phyloP scores from a whole-genome alignment of 106 monocot species.

The Apostasia ramifera region DNA sequence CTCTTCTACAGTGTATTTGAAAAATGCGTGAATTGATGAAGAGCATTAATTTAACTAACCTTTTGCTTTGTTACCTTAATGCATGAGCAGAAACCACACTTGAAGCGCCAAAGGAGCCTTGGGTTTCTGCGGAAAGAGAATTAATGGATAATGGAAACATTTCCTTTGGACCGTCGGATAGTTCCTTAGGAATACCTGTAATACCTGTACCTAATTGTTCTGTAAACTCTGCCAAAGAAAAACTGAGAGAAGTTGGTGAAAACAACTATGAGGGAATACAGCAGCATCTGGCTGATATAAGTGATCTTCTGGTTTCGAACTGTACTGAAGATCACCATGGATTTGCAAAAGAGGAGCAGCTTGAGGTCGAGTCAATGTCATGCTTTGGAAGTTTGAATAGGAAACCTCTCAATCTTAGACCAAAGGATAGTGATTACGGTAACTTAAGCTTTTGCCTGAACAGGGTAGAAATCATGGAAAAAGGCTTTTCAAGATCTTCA shows the following conservation, averaged over 20 bases:
- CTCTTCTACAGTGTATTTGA: conserved; percentile 1
- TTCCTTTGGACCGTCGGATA: conserved; percentile 3
- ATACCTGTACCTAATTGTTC: conserved; percentile 4
- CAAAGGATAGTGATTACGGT: conserved; percentile 5
- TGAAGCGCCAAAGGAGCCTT: background rate
- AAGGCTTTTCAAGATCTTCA: conserved; percentile 12
- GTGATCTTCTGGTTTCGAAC: conserved; percentile 10
- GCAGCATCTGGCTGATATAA: background rate
- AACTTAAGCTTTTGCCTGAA: conserved; percentile 5
- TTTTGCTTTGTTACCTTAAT: background rate
- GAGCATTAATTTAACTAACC: conserved; percentile 3
- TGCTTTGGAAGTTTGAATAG: background rate
- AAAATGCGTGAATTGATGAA: conserved; percentile 3
- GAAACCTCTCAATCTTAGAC: conserved; percentile 9
- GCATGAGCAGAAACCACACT: conserved; percentile 1
- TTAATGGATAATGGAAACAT: background rate
- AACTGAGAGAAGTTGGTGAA: conserved; percentile 4
- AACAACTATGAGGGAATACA: background rate
- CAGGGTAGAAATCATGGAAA: conserved; percentile 4
- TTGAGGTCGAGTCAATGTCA: conserved; percentile 9
- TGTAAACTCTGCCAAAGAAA: background rate
- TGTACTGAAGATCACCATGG: background rate
- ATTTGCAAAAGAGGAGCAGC: conserved; percentile 4
- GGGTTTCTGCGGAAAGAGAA: conserved; percentile 2
- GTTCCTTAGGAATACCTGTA: background rate